Conservation (phyloP, 108 stramenopile genomes). For the Craspedostauros australis region DNA sequence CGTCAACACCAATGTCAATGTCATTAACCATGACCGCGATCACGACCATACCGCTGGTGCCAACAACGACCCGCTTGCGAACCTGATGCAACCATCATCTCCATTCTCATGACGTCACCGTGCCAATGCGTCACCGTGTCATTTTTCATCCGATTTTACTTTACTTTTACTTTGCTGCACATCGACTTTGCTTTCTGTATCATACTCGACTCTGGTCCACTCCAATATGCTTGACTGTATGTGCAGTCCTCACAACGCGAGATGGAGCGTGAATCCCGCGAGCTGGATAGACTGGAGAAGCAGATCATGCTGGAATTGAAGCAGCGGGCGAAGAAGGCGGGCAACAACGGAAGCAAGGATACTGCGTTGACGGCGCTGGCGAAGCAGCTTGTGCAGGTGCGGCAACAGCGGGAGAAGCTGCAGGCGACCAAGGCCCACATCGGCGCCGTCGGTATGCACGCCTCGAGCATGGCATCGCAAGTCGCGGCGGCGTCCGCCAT, state of each 20-base stretch:
- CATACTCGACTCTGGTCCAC: not conserved
- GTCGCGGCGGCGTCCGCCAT: slow-evolving; percentile 58
- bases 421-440: slow-evolving; percentile 62
- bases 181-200: too few relatives aligned
- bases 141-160: not conserved
- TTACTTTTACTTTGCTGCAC: slow-evolving; percentile 1
- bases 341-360: slow-evolving; percentile 44
- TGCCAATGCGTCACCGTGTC: too few relatives aligned
- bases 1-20: too few relatives aligned
- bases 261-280: slow-evolving; percentile 78
- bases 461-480: slow-evolving; percentile 60
- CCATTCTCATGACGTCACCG: not conserved
- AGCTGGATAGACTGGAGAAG: slow-evolving; percentile 74
- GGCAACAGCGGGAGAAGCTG: slow-evolving; percentile 62
- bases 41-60: too few relatives aligned
- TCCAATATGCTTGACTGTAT: not conserved
- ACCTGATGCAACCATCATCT: too few relatives aligned
- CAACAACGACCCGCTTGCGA: too few relatives aligned
- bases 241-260: slow-evolving; percentile 58
- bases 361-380: slow-evolving; percentile 56
- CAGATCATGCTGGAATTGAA: slow-evolving; percentile 60
- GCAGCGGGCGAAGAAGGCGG: slow-evolving; percentile 54
- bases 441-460: slow-evolving; percentile 76
- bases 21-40: too few relatives aligned
- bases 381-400: slow-evolving; percentile 63